Evolutionary conservation across 768 basidiomycete genomes (phyloP), one percentile per base, ranked within the genome.

Genomic region (Fomitopsis serialis): DNA sequence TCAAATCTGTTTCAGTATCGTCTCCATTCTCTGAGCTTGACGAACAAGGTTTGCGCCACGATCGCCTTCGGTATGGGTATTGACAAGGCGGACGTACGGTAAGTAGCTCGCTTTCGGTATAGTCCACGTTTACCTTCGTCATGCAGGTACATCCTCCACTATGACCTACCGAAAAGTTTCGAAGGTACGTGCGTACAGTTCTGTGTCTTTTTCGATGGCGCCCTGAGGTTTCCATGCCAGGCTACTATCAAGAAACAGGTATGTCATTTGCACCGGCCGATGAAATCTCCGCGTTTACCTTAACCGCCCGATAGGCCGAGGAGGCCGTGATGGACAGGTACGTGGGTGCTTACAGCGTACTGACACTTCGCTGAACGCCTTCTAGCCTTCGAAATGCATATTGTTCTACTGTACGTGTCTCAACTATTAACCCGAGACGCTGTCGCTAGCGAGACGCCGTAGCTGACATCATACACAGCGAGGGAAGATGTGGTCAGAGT

Each of bases 21-120:
- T 3, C 19, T 48, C 24, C n/a, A 7, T 24, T 45, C 45, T 7
- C 5, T 17, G 13, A 21, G 48, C 21, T 37, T 47, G n/a, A n/a
- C 42, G 40, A 32, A 7, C 40, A 6, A 87, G 85, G 84, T 89
- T 42, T 82, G 87, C 23, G 87, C 87, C 10, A 89, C 89, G 0
- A 80, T 92, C 47, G 90, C 90, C 4, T 93, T 92, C 59, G 91
- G 91, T 2, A 82, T 92, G 71, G 90, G 90, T 1, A 92, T 93
- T 43, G 89, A 93, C 64, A 92, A 92, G 70, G 72, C 79, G 19
- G 84, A 90, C 56, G 87, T 89, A 49, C 77, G 87, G 82, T 82
- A 63, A 21, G 68, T 42, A 23, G 29, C 47, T 6, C 29, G 34
- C 27, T 45, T 3, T 22, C 21, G 9, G 23, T 25, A 11, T 17